These are phyloP conservation scores for Raffaelea albimanens DNA, from an alignment of 2,329 filamentous ascomycete species.

Conservation along the genomic window DNA sequence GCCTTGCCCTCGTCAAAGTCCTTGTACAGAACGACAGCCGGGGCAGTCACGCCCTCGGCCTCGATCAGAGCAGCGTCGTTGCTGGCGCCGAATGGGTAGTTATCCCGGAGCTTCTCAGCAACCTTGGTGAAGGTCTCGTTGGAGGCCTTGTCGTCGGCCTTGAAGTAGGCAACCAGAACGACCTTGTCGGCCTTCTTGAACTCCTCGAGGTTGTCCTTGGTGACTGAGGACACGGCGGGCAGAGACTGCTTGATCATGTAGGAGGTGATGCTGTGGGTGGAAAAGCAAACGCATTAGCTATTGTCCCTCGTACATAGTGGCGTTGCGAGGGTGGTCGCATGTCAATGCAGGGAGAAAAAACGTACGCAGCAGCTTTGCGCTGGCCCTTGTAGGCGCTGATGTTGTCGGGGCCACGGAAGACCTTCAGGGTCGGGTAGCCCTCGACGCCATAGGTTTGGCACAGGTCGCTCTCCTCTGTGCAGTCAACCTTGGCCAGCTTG, in stretches of 20 bases:
- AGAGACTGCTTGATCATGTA: slow-evolving; percentile 99
- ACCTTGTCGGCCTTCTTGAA: slow-evolving; percentile 99
- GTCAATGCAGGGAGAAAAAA: no score
- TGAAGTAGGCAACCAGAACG: slow-evolving; percentile 83
- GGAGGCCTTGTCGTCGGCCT: slow-evolving; percentile 69
- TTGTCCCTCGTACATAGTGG: no score
- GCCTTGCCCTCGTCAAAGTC: slow-evolving; percentile 94
- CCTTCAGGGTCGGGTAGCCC: slow-evolving; percentile 97
- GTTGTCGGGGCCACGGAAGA: slow-evolving; percentile 87
- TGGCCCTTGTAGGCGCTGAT: slow-evolving; percentile 76
- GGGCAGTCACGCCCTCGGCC: slow-evolving; percentile 80
- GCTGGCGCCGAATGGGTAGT: slow-evolving; percentile 84
- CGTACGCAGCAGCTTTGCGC: slow-evolving; percentile 72
- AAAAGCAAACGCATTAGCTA: no score
- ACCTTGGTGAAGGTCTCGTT: slow-evolving; percentile 74
- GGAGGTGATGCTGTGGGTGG: slow-evolving; percentile 48
- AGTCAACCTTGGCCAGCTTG: slow-evolving; percentile 80
- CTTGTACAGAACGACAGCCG: slow-evolving; percentile 92
- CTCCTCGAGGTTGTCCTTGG: slow-evolving; percentile 75
- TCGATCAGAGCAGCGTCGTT: slow-evolving; percentile 77
- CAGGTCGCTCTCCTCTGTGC: slow-evolving; percentile 86
- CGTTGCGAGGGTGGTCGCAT: no score
- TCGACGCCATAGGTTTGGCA: slow-evolving; percentile 87
- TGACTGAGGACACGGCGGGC: slow-evolving; percentile 78
- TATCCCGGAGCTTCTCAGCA: slow-evolving; percentile 72